Evolutionary conservation across 768 basidiomycete genomes (phyloP), one percentile per base, ranked within the genome.

Genomic region (Kwoniella europaea): DNA sequence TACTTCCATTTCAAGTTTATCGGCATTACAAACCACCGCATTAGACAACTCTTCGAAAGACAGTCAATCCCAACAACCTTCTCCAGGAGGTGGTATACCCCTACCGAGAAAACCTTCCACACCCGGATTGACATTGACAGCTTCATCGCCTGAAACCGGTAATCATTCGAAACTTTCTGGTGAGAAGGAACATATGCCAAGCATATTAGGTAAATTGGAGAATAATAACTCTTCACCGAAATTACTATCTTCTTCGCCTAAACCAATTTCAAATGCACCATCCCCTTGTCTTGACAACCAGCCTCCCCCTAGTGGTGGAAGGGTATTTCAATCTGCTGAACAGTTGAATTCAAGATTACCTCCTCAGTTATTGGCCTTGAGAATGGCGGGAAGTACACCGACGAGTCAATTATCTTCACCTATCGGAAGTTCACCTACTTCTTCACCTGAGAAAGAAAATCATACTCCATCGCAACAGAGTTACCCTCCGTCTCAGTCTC

Each of bases 281-380:
- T 72, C 82, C 56, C 60, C 54, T 54, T 55, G 5, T 56, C 63
- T 1, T 53, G 20, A 12, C 18, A 69, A 2, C 44, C 69, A 18
- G 50, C 15, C 12, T 42, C 69, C 42, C 43, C 16, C 41, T 10
- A 35, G 10, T 10, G 53, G 60, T 16, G 55, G 65, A 20, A 66
- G 59, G 27, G 62, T 61, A 10, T 68, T 78, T 44, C 74, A 79
- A 50, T 71, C 74, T 24, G 73, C 82, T 22, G 81, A 85, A 35
- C 82, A 86, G 78, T 84, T 88, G 61, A 86, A 86, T 0, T 85
- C 87, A 0, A 85, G 88, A 66, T 79, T 88, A 18, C 84, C 86
- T 35, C 87, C 88, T 1, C 87, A 87, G 65, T 83, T 89, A 18
- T 86, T 86, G 0, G 88, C 86, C 4, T 76, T 89, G 20, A 85